phyloP scores from a whole-genome alignment of 2,329 filamentous ascomycete species.

The Fusarium tuaranense region DNA sequence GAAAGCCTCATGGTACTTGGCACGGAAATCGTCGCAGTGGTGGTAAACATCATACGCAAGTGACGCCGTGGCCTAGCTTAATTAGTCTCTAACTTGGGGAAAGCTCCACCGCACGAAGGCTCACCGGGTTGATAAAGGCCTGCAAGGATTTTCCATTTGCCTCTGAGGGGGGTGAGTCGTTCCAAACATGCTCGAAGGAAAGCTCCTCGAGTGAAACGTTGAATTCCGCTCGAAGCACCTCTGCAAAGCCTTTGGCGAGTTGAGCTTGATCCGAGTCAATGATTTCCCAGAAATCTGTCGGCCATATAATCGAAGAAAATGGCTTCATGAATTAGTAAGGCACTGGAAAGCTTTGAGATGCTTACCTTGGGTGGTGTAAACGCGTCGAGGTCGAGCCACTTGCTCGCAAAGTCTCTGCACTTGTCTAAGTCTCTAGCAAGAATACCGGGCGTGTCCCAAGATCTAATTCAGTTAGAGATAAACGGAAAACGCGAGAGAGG shows the following conservation, averaged over 20 bases:
- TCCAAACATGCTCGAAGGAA: not conserved
- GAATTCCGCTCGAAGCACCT: not conserved
- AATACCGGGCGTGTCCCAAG: not conserved
- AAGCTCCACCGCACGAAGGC: not conserved
- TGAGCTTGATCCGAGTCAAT: not conserved
- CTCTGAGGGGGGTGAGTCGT: not conserved
- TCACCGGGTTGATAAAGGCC: not conserved
- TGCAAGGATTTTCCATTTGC: not conserved
- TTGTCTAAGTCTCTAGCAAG: not conserved
- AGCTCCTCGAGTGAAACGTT: not conserved
- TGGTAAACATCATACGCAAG: not conserved
- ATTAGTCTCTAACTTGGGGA: fast-evolving
- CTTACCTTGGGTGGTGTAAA: not conserved
- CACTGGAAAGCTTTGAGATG: not conserved
- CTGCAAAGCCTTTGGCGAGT: not conserved
- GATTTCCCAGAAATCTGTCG: not conserved
- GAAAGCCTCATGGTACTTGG: not conserved
- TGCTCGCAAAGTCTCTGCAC: not conserved
- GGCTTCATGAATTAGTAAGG: not conserved
- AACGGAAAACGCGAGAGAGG: no score
- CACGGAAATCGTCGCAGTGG: not conserved
- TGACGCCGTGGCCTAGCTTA: not conserved
- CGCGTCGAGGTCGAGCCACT: not conserved
- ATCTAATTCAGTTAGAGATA: not conserved
- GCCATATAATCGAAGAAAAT: not conserved